Evolutionary conservation across 2,329 filamentous ascomycete genomes (phyloP).

Genomic region (Echinosphaeria canescens): DNA sequence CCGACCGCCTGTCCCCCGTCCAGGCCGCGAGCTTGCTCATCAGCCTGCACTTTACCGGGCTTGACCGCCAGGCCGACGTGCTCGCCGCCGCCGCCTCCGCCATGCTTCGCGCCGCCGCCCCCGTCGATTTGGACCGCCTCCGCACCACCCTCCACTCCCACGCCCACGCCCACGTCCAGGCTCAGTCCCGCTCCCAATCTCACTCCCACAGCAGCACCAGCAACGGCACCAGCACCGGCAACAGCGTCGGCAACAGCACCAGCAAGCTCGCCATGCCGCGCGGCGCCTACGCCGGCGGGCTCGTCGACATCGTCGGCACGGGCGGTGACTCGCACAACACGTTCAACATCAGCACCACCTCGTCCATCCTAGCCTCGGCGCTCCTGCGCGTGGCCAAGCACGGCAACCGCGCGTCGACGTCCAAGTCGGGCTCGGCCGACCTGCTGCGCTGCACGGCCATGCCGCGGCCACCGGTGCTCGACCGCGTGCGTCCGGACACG

Average conservation of each 20-base stretch:
- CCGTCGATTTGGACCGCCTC: slow-evolving; percentile 44
- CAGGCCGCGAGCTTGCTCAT: slow-evolving; percentile 79
- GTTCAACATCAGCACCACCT: slow-evolving; percentile 93
- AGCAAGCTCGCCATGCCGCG: too few relatives aligned
- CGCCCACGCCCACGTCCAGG: too few relatives aligned
- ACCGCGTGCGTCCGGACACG: slow-evolving; percentile 49
- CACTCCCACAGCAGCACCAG: slow-evolving; percentile 21
- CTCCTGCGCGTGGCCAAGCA: slow-evolving; percentile 81
- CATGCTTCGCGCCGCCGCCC: slow-evolving; percentile 64
- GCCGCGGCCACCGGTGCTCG: slow-evolving; percentile 53
- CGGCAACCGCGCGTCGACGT: slow-evolving; percentile 88
- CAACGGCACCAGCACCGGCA: slow-evolving; percentile 6
- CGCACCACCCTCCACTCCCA: too few relatives aligned
- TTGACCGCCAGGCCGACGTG: slow-evolving; percentile 69
- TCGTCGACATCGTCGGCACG: slow-evolving; percentile 94
- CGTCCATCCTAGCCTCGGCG: slow-evolving; percentile 76
- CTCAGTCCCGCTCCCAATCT: too few relatives aligned
- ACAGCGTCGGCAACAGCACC: slow-evolving; percentile 2
- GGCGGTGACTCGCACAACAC: slow-evolving; percentile 94
- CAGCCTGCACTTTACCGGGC: slow-evolving; percentile 73
- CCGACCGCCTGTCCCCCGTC: slow-evolving; percentile 68
- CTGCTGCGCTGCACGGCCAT: slow-evolving; percentile 47
- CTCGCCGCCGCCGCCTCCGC: slow-evolving; percentile 64
- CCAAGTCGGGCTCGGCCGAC: slow-evolving; percentile 88
- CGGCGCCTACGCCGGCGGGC: too few relatives aligned